Evolutionary conservation across 75 land plant genomes (phyloP).

Genomic region (Pinus albicaulis): DNA sequence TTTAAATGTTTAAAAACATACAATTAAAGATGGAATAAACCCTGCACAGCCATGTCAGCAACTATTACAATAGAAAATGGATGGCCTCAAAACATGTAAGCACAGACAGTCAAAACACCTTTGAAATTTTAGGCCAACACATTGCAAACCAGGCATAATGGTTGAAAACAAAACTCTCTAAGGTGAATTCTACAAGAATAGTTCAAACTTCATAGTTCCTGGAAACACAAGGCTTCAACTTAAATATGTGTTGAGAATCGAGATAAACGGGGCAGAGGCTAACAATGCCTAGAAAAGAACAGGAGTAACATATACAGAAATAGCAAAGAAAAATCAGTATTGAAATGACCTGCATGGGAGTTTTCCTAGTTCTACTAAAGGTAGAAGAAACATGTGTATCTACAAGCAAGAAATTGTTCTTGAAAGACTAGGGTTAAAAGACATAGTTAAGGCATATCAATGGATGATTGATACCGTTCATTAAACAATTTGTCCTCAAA

Average conservation of each 20-base stretch:
- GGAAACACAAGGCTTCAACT: too few species aligned
- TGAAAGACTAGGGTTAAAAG: too few species aligned
- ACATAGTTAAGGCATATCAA: too few species aligned
- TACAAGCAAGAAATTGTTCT: too few species aligned
- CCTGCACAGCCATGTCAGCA: slow-evolving; percentile 1
- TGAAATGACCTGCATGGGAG: too few species aligned
- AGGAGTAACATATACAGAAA: neutral
- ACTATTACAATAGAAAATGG: neutral
- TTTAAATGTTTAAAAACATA: neutral
- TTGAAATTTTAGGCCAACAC: neutral
- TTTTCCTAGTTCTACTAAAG: too few species aligned
- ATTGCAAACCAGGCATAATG: neutral
- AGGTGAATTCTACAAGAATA: too few species aligned
- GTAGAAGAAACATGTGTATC: too few species aligned
- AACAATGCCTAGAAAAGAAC: neutral
- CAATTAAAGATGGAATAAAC: neutral
- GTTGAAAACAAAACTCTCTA: too few species aligned
- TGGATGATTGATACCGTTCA: too few species aligned
- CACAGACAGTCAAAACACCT: neutral
- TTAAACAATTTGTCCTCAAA: too few species aligned
- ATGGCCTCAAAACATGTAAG: neutral
- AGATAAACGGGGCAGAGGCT: neutral
- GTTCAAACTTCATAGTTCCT: too few species aligned
- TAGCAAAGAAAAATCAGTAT: neutral
- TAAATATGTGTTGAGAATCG: neutral